A percentile compares a stretch with the other conserved stretches of the same genome.
phyloP scores from a whole-genome alignment of 768 basidiomycete species.

The Termitomyces sp. region DNA sequence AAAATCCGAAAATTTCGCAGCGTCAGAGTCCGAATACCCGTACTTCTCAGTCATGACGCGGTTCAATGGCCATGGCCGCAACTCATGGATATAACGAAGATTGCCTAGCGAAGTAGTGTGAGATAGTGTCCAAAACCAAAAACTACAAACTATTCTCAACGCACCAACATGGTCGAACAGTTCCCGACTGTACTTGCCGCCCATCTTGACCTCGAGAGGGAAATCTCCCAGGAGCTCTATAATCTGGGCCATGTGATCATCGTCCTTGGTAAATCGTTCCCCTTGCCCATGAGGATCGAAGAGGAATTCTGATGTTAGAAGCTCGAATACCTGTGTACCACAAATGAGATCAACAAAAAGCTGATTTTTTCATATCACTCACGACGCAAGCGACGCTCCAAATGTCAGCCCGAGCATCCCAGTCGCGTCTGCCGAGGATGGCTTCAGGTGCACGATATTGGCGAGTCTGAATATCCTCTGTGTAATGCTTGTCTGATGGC shows the following conservation, averaged over 20 bases:
- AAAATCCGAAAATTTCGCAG: conserved; percentile 59
- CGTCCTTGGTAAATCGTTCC: conserved; percentile 85
- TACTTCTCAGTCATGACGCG: conserved; percentile 92
- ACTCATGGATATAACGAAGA: conserved; percentile 67
- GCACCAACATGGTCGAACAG: conserved; percentile 73
- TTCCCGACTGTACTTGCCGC: conserved; percentile 81
- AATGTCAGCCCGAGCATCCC: conserved; percentile 83
- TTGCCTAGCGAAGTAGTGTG: conserved; percentile 39
- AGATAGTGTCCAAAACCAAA: neutral
- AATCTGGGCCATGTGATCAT: conserved; percentile 95
- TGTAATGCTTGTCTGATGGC: conserved; percentile 85
- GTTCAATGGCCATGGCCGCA: conserved; percentile 80
- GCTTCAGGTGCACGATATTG: conserved; percentile 96
- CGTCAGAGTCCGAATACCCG: conserved; percentile 57
- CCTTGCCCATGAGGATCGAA: conserved; percentile 87
- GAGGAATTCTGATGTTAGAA: conserved; percentile 87
- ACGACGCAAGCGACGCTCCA: conserved; percentile 92
- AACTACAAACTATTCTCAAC: conserved; percentile 18
- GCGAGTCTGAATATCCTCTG: conserved; percentile 95
- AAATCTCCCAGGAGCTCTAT: conserved; percentile 88
- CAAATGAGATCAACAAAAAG: neutral
- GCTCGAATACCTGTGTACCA: conserved; percentile 68
- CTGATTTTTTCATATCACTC: conserved; percentile 21
- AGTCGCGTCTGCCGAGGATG: conserved; percentile 82
- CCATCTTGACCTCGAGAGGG: conserved; percentile 68